Base-by-base conservation (phyloP, 2,329 filamentous ascomycete genomes). In the Ophiosphaerella herpotricha region DNA sequence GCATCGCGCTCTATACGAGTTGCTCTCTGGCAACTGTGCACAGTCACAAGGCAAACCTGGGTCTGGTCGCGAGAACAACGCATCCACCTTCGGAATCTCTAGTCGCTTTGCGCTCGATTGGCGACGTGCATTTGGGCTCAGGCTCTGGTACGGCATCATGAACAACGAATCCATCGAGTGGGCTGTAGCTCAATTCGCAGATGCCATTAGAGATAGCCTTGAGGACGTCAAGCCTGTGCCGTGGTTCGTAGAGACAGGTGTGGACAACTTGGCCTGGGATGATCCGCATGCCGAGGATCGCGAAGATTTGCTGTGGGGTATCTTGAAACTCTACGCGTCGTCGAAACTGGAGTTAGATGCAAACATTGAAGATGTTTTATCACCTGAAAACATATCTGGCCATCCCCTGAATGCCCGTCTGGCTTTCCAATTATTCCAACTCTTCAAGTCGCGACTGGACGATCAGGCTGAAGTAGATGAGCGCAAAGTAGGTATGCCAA, bases 51-150 rank as follows among this genome's bases (percentile, higher is more conserved):
- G 93, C 9, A 87, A 88, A 66, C 87, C 85, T 57, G 81, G 80
- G 2, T 86, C 83, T 6, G 84, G 89, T 1, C 76, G 87, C 7
- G 94, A 97, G 72, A 90, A 97, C 73, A 86, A 89, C 38, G 82
- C 88, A 34, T 82, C 86, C 12, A 87, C 87, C 0, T 96, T 99
- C 67, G 82, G 86, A 46, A 89, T 99, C 57, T 89, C 91, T 1
- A 83, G 89, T 63, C 86, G 87, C 39, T 99, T 97, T 69, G 85
- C 85, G 4, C 80, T 99, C 32, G 89, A 95, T 70, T 99, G 94
- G 94, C 87, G 90, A 71, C 92, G 96, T 67, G 87, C 92, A 0
- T 96, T 99, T 72, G 93, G 90, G 9, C 80, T 99, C 42, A 86
- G 92, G 37, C 79, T 99, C 1, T 97, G 91, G 89, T 99, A 96